phyloP scores from a whole-genome alignment of 139 green algal genomes.

The Chlorella sp. region DNA sequence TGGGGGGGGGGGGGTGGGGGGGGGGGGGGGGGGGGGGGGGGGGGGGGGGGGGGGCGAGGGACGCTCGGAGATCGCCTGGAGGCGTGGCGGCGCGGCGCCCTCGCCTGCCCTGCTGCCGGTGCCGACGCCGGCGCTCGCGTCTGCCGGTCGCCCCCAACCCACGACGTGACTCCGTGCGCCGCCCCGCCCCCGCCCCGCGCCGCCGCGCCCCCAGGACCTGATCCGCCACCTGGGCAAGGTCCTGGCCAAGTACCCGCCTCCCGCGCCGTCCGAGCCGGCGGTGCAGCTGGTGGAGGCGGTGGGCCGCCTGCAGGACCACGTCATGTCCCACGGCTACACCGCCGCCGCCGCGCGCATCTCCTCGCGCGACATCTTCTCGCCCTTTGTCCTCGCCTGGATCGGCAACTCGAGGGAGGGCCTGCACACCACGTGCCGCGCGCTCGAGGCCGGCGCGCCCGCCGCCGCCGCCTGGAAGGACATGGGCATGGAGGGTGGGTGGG shows the following conservation, averaged over 20 bases:
- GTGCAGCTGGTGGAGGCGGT: slow-evolving; percentile 56
- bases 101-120: too few relatives aligned
- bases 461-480: slow-evolving; percentile 28
- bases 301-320: slow-evolving; percentile 45
- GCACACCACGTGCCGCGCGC: slow-evolving; percentile 22
- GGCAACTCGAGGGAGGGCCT: slow-evolving; percentile 23
- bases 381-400: slow-evolving; percentile 55
- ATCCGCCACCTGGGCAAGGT: slow-evolving; percentile 38
- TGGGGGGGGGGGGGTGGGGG: too few relatives aligned
- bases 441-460: slow-evolving; percentile 37
- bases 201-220: slow-evolving; percentile 26
- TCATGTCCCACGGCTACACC: slow-evolving; percentile 35
- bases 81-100: too few relatives aligned
- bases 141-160: too few relatives aligned
- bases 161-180: too few relatives aligned
- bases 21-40: too few relatives aligned
- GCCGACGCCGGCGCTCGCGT: too few relatives aligned
- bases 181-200: too few relatives aligned
- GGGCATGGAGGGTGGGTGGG: slow-evolving; percentile 10
- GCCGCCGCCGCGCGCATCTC: slow-evolving; percentile 43
- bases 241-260: slow-evolving; percentile 45
- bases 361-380: slow-evolving; percentile 48
- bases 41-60: too few relatives aligned
- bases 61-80: too few relatives aligned
- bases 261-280: slow-evolving; percentile 42